Percentiles rank a stretch among this genome's conserved stretches.
Conservation (phyloP, 176 grass and related monocot genomes). For the Lolium multiflorum region DNA sequence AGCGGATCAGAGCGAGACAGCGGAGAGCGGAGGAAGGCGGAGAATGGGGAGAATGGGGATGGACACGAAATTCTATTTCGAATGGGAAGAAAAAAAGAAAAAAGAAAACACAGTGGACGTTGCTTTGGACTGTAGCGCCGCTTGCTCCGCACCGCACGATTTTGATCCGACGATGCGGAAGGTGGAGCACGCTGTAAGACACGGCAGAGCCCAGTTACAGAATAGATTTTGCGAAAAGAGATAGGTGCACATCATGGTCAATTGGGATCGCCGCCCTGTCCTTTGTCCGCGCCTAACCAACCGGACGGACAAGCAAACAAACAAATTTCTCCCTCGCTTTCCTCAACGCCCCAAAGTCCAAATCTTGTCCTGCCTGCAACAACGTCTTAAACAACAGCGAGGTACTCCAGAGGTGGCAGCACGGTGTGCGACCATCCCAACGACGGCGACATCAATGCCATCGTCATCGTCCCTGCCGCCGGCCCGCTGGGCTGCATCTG, state of each 20-base stretch:
- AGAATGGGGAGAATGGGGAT: too few relatives aligned
- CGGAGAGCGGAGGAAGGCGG: too few relatives aligned
- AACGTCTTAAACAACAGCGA: neutral
- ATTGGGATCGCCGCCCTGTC: slow-evolving; percentile 15
- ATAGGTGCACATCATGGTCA: neutral
- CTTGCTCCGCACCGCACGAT: too few relatives aligned
- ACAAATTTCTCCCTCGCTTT: neutral
- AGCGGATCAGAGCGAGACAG: too few relatives aligned
- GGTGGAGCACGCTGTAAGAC: too few relatives aligned
- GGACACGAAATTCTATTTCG: too few relatives aligned
- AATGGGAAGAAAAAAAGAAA: too few relatives aligned
- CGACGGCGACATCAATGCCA: slow-evolving; percentile 1
- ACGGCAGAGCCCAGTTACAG: too few relatives aligned
- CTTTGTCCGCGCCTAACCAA: slow-evolving; percentile 41
- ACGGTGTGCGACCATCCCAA: slow-evolving; percentile 5
- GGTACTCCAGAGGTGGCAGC: neutral
- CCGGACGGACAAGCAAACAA: neutral
- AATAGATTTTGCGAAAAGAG: too few relatives aligned
- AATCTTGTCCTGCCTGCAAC: neutral
- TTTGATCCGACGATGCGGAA: too few relatives aligned
- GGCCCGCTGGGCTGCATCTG: neutral
- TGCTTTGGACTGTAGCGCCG: too few relatives aligned
- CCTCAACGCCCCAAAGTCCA: neutral
- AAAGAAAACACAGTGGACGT: too few relatives aligned
- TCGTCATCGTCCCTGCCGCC: neutral